phyloP scores from a whole-genome alignment of 495 filamentous ascomycete genomes.

The Parathielavia hyrcaniae region DNA sequence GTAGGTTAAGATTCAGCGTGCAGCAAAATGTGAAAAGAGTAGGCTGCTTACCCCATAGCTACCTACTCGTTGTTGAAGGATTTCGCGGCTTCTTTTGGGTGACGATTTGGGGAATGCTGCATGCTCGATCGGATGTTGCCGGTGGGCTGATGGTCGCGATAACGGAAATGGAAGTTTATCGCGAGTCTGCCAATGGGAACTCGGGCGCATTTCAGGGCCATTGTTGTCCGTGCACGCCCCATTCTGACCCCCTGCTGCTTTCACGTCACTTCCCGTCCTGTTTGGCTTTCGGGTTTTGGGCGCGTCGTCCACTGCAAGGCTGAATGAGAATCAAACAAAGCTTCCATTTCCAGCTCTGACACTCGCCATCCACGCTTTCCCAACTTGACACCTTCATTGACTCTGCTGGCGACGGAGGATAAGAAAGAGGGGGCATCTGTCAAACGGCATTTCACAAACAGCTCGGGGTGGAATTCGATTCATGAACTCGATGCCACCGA shows the following conservation, averaged over 20 bases:
- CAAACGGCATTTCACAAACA: not conserved
- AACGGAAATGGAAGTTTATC: constrained; percentile 8
- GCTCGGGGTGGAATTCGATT: constrained; percentile 6
- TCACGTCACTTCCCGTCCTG: constrained; percentile 18
- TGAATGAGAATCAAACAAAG: constrained; percentile 3
- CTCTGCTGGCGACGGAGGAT: not conserved
- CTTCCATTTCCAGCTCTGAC: constrained; percentile 2
- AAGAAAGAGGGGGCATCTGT: not conserved
- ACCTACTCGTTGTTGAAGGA: not conserved
- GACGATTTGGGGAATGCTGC: not conserved
- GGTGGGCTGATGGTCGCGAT: constrained; percentile 4
- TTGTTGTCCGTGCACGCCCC: constrained; percentile 1
- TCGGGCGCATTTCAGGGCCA: not conserved
- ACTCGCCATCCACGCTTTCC: not conserved
- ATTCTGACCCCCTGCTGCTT: constrained; percentile 9
- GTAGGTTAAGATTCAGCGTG: not conserved
- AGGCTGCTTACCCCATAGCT: constrained; percentile 13
- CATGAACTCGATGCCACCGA: constrained; percentile 7
- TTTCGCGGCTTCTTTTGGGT: not conserved
- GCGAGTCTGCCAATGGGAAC: not conserved
- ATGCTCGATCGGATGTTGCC: constrained; percentile 6
- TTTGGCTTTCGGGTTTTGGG: constrained; percentile 2
- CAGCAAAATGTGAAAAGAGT: not conserved
- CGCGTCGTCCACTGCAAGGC: constrained; percentile 6
- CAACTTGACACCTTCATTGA: constrained; percentile 5